Conservation (phyloP, 257 asterid genomes). For the Nicotiana paniculata region DNA sequence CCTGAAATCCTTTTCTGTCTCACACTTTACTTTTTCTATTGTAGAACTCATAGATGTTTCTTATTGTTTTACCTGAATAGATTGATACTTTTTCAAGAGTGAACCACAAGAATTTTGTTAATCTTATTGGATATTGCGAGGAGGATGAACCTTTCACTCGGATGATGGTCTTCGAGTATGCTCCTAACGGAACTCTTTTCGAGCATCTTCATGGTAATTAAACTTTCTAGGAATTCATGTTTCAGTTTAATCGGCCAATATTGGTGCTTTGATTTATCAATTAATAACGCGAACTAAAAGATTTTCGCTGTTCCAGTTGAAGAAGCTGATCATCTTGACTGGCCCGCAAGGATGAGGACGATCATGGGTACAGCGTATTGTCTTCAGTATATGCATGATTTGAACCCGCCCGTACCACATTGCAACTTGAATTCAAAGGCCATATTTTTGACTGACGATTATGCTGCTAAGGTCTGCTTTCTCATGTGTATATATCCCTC, state of each 20-base stretch:
- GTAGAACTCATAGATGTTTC: not conserved
- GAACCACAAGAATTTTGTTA: conserved; percentile 76
- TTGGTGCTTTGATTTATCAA: not conserved
- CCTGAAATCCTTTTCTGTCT: not conserved
- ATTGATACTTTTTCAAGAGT: conserved; percentile 44
- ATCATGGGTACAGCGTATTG: conserved; percentile 73
- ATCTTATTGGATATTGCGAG: conserved; percentile 71
- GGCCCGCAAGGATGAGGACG: conserved; percentile 77
- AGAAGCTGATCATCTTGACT: conserved; percentile 80
- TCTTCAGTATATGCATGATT: conserved; percentile 72
- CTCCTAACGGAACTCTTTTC: conserved; percentile 82
- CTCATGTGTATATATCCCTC: not conserved
- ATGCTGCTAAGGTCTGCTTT: conserved; percentile 68
- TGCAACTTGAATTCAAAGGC: conserved; percentile 62
- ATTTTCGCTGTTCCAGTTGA: conserved; percentile 39
- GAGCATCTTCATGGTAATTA: conserved; percentile 83
- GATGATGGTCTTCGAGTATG: conserved; percentile 90
- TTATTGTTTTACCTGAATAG: conserved; percentile 6
- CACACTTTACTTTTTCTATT: not conserved
- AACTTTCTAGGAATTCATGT: not conserved
- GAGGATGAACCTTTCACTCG: conserved; percentile 68
- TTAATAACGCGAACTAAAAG: not conserved
- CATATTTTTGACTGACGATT: conserved; percentile 80
- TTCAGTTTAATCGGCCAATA: not conserved
- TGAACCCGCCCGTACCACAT: conserved; percentile 59